Evolutionary conservation across 1,284 basidiomycete species (phyloP), one percentile per base, ranked within the genome.

Genomic region (Trametes polyzona): DNA sequence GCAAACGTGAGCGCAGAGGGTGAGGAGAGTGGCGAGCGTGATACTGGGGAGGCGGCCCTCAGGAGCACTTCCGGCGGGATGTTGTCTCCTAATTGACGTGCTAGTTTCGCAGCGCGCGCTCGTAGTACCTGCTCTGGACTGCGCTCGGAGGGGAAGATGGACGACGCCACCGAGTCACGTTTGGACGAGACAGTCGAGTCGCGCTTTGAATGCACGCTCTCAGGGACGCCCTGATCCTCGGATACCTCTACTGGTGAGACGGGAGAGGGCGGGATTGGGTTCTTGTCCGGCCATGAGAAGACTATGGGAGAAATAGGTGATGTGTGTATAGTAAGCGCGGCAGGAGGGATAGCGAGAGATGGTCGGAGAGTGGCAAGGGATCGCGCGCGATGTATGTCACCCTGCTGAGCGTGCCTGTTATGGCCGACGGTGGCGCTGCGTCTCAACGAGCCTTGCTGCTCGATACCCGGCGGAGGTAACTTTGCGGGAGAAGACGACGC

Each of bases 61-160:
- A 68, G 57, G 40, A 78, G 65, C 48, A 77, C 64, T 39, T 76
- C 76, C 7, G 71, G 65, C 11, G 78, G 76, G 29, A 78, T 67
- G 47, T 69, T 68, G 57, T 78, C 75, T 36, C 76, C 77, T 5
- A 78, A 66, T 61, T 74, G 69, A 14, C 75, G 75, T 4, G 70
- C 70, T 41, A 79, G 70, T 61, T 78, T 79, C 14, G 74, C 74
- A 44, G 74, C 65, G 41, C 75, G 73, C 26, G 69, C 65, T 26
- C 73, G 71, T 43, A 72, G 68, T 16, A 71, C 36, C 47, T 67
- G 69, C 58, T 69, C 67, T 3, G 55, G 65, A 39, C 59, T 63
- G 47, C 53, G 59, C 49, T 66, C 62, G 12, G 61, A 46, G 26
- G 52, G 37, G 41, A 62, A 57, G 30, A 60, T 55, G n/a, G 57